These are phyloP conservation scores for Zymoseptoria ardabiliae DNA, from an alignment of 2,329 filamentous ascomycete genomes.

Conservation along the genomic window DNA sequence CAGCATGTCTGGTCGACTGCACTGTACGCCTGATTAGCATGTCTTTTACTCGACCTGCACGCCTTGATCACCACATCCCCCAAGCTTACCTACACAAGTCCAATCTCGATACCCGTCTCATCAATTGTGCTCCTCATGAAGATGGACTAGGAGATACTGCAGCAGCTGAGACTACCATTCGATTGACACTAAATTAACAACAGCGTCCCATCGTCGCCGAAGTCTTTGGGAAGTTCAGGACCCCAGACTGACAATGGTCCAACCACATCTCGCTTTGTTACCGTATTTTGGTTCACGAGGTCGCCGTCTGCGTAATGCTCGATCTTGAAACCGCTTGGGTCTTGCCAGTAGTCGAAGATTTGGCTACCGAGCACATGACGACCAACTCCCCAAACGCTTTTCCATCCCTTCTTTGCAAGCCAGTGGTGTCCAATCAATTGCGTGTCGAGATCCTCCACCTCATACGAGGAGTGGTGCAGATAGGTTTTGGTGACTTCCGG, in stretches of 20 bases:
- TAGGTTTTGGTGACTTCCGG: slow-evolving; percentile 13
- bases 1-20: too few relatives aligned
- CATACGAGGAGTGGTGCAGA: slow-evolving; percentile 53
- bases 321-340: slow-evolving; percentile 45
- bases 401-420: slow-evolving; percentile 54
- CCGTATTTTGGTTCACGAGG: slow-evolving; percentile 49
- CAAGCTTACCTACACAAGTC: too few relatives aligned
- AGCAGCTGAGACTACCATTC: too few relatives aligned
- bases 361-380: slow-evolving; percentile 58
- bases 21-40: too few relatives aligned
- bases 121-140: background rate
- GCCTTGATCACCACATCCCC: too few relatives aligned
- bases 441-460: slow-evolving; percentile 63
- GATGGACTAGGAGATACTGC: background rate
- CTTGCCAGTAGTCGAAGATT: slow-evolving; percentile 62
- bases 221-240: slow-evolving; percentile 3
- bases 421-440: slow-evolving; percentile 63
- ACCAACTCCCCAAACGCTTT: slow-evolving; percentile 62
- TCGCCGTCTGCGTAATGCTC: slow-evolving; percentile 60
- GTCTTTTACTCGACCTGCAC: too few relatives aligned
- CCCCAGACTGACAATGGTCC: slow-evolving; percentile 6
- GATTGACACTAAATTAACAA: background rate
- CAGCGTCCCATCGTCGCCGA: background rate
- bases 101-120: too few relatives aligned
- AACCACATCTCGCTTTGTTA: slow-evolving; percentile 2